Evolutionary conservation across 345 rosid species (phyloP).

Genomic region (Rubroshorea leprosula): DNA sequence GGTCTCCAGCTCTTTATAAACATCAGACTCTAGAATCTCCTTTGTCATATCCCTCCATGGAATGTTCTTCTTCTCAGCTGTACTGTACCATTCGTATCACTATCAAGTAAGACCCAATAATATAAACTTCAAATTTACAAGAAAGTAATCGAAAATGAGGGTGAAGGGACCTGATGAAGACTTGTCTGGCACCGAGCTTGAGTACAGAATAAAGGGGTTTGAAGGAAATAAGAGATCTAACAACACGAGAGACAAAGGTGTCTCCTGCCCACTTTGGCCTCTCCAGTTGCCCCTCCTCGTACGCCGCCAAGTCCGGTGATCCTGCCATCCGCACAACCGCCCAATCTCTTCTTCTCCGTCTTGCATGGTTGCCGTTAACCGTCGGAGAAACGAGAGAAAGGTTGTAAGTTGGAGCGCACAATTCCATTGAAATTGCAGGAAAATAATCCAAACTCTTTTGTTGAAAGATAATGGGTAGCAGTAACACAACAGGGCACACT

Average conservation of each 20-base stretch:
- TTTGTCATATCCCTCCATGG: constrained; percentile 54
- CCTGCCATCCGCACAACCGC: constrained; percentile 22
- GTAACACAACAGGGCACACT: too few relatives aligned
- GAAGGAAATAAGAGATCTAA: constrained; percentile 48
- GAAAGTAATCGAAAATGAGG: neutral
- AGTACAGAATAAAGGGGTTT: constrained; percentile 53
- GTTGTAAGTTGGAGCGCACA: too few relatives aligned
- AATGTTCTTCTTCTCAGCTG: constrained; percentile 57
- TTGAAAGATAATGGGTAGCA: too few relatives aligned
- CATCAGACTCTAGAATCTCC: constrained; percentile 58
- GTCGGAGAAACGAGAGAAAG: too few relatives aligned
- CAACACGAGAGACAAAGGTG: constrained; percentile 52
- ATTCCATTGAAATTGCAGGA: too few relatives aligned
- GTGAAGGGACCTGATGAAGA: constrained; percentile 43
- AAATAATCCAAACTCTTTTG: too few relatives aligned
- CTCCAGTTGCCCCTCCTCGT: constrained; percentile 49
- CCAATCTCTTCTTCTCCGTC: constrained; percentile 3
- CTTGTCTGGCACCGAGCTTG: constrained; percentile 61
- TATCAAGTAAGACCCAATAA: neutral
- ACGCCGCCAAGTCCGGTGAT: constrained; percentile 17
- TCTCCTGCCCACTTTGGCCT: constrained; percentile 64
- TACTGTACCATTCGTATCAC: constrained; percentile 30
- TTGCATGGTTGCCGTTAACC: too few relatives aligned
- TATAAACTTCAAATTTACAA: neutral
- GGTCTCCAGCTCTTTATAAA: constrained; percentile 47